Evolutionary conservation across 805 yeast genomes (phyloP), one percentile per base, ranked within the genome.

Genomic region (Saturnispora mendoncae): DNA sequence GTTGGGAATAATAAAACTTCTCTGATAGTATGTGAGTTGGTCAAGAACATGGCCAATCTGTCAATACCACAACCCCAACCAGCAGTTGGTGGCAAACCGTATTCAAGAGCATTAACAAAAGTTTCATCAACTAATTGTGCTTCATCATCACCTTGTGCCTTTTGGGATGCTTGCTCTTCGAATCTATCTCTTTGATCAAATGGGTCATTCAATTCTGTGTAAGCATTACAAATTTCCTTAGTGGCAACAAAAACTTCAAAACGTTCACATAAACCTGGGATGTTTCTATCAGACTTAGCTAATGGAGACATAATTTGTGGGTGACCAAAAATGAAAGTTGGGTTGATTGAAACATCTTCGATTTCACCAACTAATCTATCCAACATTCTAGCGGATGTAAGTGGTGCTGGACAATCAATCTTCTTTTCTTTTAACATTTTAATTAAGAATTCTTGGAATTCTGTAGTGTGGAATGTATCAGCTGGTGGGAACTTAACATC

Each of bases 41-140:
- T 92, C 70, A 92, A 77, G 73, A 92, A 92, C 98, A 90, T 90
- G 60, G 96, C 87, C 60, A 90, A 64, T 74, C 98, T 83, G 69
- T 90, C 98, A 54, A 90, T 88, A 76, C 98, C 98, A 69, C 95
- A 82, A 56, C 98, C 98, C 97, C 97, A 90, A 54, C 98, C 98
- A 65, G 94, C 97, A 55, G 97, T 92, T 57, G 98, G 98, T 46
- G 98, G 98, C 58, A 90, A 76, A 67, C 97, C 98, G 66, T 86
- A 90, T 71, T 90, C 98, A 58, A 90, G 76, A 52, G 98, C 97
- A 57, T 88, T 84, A 73, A 94, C 83, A 88, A 90, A 90, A 50
- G 84, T 82, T 71, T 90, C 98, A 65, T 90, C 98, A 50, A 92
- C 75, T 65, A 87, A 61, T 72, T 90, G 97, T 48, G 96, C 98